phyloP scores from a whole-genome alignment of 495 filamentous ascomycete genomes.

The Aspergillus sparsus region DNA sequence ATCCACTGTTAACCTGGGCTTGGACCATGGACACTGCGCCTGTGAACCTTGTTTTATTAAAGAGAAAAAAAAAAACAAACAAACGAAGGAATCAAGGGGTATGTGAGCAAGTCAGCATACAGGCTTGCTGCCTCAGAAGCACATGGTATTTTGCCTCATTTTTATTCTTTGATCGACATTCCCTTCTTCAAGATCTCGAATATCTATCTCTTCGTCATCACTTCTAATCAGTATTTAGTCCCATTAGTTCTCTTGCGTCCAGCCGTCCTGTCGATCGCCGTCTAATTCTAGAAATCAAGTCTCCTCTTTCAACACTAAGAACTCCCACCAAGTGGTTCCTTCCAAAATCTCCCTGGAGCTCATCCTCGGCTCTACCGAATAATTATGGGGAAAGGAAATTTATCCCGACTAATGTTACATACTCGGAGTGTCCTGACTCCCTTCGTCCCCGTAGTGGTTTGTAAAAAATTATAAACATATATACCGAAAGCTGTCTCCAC shows the following conservation, averaged over 20 bases:
- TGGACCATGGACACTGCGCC: too few relatives aligned
- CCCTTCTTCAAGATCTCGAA: neutral
- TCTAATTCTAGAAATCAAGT: neutral
- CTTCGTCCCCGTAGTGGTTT: too few relatives aligned
- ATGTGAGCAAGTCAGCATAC: too few relatives aligned
- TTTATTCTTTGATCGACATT: neutral
- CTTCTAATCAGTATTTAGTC: neutral
- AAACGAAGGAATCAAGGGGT: too few relatives aligned
- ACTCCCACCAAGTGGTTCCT: neutral
- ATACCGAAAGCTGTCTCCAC: neutral
- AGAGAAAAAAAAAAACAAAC: too few relatives aligned
- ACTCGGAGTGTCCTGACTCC: too few relatives aligned
- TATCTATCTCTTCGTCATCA: neutral
- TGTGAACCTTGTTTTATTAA: too few relatives aligned
- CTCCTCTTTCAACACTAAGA: neutral
- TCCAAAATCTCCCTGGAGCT: neutral
- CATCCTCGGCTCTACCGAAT: neutral
- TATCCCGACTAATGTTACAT: neutral
- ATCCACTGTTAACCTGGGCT: too few relatives aligned
- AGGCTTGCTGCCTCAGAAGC: too few relatives aligned
- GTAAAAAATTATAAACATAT: neutral
- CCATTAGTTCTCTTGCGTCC: neutral
- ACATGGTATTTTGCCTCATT: too few relatives aligned
- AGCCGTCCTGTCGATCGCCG: neutral
- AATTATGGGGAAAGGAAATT: constrained; percentile 12